phyloP scores from a whole-genome alignment of 164 flowering plant genomes.

The Malania oleifera region DNA sequence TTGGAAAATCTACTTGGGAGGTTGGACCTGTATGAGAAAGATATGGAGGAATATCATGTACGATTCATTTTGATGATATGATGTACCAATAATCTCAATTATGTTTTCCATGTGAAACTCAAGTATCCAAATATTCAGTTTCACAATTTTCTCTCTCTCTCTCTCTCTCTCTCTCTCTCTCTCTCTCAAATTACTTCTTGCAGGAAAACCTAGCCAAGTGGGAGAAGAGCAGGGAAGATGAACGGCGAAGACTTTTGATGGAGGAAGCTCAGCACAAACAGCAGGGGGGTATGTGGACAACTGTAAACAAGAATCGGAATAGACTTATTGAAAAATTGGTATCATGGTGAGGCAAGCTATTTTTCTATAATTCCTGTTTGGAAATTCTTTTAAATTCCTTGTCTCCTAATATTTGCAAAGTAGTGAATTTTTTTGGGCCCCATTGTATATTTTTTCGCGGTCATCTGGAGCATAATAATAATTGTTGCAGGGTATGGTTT shows the following conservation, averaged over 20 bases:
- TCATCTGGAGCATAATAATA: too few relatives aligned
- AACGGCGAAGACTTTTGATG: constrained; percentile 63
- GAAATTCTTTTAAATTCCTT: too few relatives aligned
- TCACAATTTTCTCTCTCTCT: too few relatives aligned
- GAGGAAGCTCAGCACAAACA: constrained; percentile 76
- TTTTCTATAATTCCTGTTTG: not conserved
- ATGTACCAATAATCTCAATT: not conserved
- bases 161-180: too few relatives aligned
- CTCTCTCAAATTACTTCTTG: constrained; percentile 10
- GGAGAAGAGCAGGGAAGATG: constrained; percentile 69
- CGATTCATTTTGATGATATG: not conserved
- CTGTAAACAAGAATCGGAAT: constrained; percentile 41
- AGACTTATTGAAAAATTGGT: constrained; percentile 47
- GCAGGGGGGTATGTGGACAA: constrained; percentile 37
- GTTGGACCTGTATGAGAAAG: constrained; percentile 76
- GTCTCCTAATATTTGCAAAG: too few relatives aligned
- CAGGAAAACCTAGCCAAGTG: constrained; percentile 60
- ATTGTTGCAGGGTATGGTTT: too few relatives aligned
- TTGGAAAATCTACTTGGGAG: constrained; percentile 68
- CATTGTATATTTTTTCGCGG: too few relatives aligned
- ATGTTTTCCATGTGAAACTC: not conserved
- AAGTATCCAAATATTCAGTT: not conserved
- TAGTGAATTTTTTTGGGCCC: too few relatives aligned
- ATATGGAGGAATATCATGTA: constrained; percentile 90
- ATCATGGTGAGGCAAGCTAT: constrained; percentile 36